Conservation (phyloP, 2,329 filamentous ascomycete species). For the Arthroderma sp. region DNA sequence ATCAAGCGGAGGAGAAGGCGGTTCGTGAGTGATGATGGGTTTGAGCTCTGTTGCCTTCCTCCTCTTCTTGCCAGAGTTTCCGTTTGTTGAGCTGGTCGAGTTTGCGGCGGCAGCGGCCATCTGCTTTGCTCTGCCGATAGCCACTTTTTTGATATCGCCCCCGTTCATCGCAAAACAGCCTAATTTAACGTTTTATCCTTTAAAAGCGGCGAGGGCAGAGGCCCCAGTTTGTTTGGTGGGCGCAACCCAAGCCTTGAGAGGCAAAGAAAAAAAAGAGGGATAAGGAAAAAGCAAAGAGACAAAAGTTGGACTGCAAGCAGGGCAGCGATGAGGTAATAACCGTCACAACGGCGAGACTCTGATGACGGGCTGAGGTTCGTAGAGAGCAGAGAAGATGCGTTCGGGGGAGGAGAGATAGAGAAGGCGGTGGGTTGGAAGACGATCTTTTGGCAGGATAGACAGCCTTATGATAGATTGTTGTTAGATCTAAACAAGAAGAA, state of each 20-base stretch:
- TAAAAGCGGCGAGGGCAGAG: too few species aligned
- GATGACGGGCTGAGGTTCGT: background rate
- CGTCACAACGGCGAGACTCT: background rate
- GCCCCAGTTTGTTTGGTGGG: background rate
- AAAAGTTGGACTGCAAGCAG: background rate
- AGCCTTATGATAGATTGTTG: too few species aligned
- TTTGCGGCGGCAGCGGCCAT: slow-evolving; percentile 38
- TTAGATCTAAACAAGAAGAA: too few species aligned
- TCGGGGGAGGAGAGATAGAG: background rate
- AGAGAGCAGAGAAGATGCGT: background rate
- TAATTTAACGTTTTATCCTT: too few species aligned
- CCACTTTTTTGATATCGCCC: slow-evolving; percentile 50
- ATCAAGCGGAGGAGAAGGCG: slow-evolving; percentile 16
- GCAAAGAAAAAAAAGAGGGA: slow-evolving; percentile 1
- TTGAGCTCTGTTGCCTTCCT: slow-evolving; percentile 52
- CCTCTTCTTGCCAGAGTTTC: slow-evolving; percentile 50
- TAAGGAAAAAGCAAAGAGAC: slow-evolving; percentile 4
- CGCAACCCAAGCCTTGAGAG: background rate
- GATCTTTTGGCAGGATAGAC: background rate
- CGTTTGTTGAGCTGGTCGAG: slow-evolving; percentile 31
- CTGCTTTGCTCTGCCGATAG: slow-evolving; percentile 53
- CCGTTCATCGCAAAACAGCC: slow-evolving; percentile 41
- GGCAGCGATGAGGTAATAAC: background rate
- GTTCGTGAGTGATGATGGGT: slow-evolving; percentile 53
- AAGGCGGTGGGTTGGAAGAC: background rate